Evolutionary conservation across 371 early-diverging fungal genomes (phyloP).

Genomic region (Syncephalastrum contaminatum): DNA sequence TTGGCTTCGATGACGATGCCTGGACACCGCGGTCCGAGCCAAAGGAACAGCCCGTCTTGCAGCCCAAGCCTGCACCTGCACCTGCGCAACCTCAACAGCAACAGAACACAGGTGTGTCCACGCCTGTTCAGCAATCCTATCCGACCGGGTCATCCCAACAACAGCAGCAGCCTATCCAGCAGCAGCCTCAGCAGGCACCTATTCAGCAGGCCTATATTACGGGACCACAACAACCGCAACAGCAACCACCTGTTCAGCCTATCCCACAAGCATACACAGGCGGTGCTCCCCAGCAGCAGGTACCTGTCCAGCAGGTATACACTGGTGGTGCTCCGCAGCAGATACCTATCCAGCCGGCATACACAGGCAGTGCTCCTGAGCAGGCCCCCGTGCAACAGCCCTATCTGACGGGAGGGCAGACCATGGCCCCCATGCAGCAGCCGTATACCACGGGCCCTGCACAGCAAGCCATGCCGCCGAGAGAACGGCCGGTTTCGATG

Average conservation of each 20-base stretch:
- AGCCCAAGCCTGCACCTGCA: constrained; percentile 4
- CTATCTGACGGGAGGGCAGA: not conserved
- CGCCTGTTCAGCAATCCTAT: no score
- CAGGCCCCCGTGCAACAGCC: not conserved
- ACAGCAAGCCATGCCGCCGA: constrained; percentile 11
- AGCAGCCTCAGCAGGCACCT: constrained; percentile 1
- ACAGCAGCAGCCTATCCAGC: not conserved
- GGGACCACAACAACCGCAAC: not conserved
- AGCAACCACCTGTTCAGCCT: not conserved
- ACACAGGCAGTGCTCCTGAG: not conserved
- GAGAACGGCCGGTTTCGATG: constrained; percentile 29
- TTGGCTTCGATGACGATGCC: constrained; percentile 59
- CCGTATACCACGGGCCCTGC: constrained; percentile 2
- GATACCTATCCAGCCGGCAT: not conserved
- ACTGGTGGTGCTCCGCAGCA: not conserved
- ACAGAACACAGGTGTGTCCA: no score
- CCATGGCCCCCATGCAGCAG: constrained; percentile 6
- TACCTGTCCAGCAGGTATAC: constrained; percentile 2
- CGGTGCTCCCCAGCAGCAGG: not conserved
- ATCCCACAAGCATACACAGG: not conserved
- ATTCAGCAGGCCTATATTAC: not conserved
- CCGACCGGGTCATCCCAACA: no score
- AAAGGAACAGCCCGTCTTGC: constrained; percentile 3
- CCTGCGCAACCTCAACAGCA: constrained; percentile 6
- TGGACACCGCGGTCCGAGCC: constrained; percentile 38